Evolutionary conservation across 495 filamentous ascomycete species (phyloP).

Genomic region (Daldinia grandis): DNA sequence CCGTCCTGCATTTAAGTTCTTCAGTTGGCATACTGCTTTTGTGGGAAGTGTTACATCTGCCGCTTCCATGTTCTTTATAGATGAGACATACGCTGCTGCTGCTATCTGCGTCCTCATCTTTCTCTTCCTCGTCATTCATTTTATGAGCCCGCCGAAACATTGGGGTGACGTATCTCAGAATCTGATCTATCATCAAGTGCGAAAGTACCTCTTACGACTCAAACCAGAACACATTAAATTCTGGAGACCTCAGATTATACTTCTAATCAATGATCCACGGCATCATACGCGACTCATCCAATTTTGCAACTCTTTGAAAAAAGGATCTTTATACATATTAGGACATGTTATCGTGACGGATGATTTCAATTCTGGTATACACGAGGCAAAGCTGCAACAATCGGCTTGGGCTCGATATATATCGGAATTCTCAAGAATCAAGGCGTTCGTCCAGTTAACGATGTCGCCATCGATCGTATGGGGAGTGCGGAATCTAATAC

Average conservation of each 20-base stretch:
- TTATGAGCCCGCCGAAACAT: slow-evolving; percentile 81
- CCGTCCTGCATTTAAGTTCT: slow-evolving; percentile 85
- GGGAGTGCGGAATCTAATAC: slow-evolving; percentile 82
- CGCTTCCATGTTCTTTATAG: slow-evolving; percentile 87
- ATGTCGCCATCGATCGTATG: slow-evolving; percentile 85
- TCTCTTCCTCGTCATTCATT: slow-evolving; percentile 86
- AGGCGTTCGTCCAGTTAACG: slow-evolving; percentile 87
- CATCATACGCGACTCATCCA: slow-evolving; percentile 82
- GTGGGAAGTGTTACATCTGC: slow-evolving; percentile 77
- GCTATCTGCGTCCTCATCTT: slow-evolving; percentile 77
- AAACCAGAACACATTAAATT: slow-evolving; percentile 92
- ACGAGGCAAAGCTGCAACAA: slow-evolving; percentile 83
- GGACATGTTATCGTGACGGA: slow-evolving; percentile 87
- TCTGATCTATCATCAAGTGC: slow-evolving; percentile 90
- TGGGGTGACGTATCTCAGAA: slow-evolving; percentile 93
- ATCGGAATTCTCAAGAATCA: slow-evolving; percentile 81
- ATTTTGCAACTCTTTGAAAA: slow-evolving; percentile 92
- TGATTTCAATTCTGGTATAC: slow-evolving; percentile 79
- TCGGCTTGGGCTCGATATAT: slow-evolving; percentile 85
- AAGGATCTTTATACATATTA: slow-evolving; percentile 83
- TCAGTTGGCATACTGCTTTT: slow-evolving; percentile 84
- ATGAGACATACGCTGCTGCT: slow-evolving; percentile 79
- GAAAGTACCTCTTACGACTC: slow-evolving; percentile 84
- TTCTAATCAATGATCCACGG: slow-evolving; percentile 84
- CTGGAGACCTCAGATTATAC: slow-evolving; percentile 85